Base-by-base conservation (phyloP, 768 basidiomycete genomes). In the Pilatotrama ljubarskyi region DNA sequence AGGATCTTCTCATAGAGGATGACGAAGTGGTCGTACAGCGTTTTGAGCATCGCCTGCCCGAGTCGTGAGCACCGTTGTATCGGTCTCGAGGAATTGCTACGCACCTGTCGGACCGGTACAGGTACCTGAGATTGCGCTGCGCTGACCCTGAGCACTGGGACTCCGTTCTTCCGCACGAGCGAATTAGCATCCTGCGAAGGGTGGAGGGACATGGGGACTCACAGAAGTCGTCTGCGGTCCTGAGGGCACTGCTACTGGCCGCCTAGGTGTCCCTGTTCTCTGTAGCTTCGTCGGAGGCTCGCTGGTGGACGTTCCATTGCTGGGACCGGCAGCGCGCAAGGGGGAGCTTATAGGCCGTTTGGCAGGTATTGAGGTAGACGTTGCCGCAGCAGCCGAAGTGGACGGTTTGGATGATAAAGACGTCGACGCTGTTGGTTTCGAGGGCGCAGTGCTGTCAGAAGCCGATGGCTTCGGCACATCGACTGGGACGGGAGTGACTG, bases 111-210 rank as follows among this genome's bases (percentile, higher is more conserved):
- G 49, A 90, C 85, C 5, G 86, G 84, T 43, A 93, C 65, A 1
- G 93, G 77, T 18, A 94, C 84, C 41, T 78, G 77, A n/a, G 91
- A 93, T 56, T 80, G 82, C 0, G 85, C 86, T 3, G 88, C 81
- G 70, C 82, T 86, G 55, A 87, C 75, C 69, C 80, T 78, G 36
- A 94, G 80, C 49, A 87, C 67, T 5, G 91, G 91, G 0, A 78
- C 83, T 26, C 87, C 88, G 36, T 78, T 75, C 84, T 88, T 55
- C 47, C 13, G 11, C 36, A 14, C 13, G 43, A 20, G 18, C 26
- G 37, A 9, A 13, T 25, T 10, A 7, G 26, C 43, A 10, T 29
- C 36, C 11, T 36, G 37, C 59, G 36, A 10, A 11, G 3, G 22
- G 5, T 35, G 13, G 20, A 18, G 42, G 50, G 44, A 11, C 26